A percentile compares a stretch with the other conserved stretches of the same genome.
Evolutionary conservation across 192 early-diverging fungal genomes (phyloP).

Genomic region (Entomortierella beljakovae): DNA sequence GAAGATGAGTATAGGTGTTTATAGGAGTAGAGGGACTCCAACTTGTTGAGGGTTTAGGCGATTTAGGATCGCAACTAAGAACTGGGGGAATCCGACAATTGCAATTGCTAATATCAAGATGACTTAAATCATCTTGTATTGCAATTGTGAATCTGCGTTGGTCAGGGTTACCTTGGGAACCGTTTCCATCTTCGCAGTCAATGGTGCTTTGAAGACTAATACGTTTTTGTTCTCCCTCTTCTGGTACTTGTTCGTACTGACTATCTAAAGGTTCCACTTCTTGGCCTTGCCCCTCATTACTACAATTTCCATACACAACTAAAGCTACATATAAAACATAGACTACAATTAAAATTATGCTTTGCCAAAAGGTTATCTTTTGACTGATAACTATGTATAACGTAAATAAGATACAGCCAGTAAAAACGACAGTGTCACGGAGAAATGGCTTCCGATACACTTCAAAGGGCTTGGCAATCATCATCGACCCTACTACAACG

Average conservation of each 20-base stretch:
- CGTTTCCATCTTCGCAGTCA: too few relatives aligned
- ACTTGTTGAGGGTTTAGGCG: neutral
- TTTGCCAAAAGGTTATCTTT: constrained; percentile 66
- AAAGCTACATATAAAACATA: constrained; percentile 72
- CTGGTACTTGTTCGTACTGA: constrained; percentile 51
- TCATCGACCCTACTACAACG: constrained; percentile 87
- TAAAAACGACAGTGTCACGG: constrained; percentile 86
- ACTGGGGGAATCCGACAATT: too few relatives aligned
- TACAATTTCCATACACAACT: constrained; percentile 69
- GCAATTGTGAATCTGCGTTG: too few relatives aligned
- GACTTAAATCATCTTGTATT: too few relatives aligned
- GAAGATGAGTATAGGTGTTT: neutral
- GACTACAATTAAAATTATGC: constrained; percentile 64
- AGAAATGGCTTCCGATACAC: constrained; percentile 76
- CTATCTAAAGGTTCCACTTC: constrained; percentile 59
- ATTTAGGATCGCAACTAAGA: too few relatives aligned
- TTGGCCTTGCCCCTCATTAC: constrained; percentile 43
- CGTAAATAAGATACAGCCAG: constrained; percentile 64
- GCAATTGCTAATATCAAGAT: too few relatives aligned
- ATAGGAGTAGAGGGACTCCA: neutral
- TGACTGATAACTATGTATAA: constrained; percentile 67
- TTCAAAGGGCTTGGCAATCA: constrained; percentile 82
- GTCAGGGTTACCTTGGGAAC: too few relatives aligned
- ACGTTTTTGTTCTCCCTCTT: constrained; percentile 7
- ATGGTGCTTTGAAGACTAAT: too few relatives aligned